Evolutionary conservation across 2,329 filamentous ascomycete species (phyloP).

Genomic region (Alternaria arbusti): DNA sequence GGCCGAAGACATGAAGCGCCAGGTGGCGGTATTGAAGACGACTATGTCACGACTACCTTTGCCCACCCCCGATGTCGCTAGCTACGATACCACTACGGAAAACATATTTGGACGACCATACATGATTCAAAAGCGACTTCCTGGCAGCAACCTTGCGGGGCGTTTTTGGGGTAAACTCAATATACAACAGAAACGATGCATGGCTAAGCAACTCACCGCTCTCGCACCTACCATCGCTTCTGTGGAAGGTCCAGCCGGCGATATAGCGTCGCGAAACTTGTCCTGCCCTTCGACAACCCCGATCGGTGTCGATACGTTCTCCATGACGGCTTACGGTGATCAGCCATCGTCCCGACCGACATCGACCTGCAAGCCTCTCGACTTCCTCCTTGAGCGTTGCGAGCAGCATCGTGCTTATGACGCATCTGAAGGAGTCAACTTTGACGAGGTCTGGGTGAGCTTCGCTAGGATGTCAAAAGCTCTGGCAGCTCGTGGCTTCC

Average conservation of each 20-base stretch:
- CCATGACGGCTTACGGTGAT: too few species aligned
- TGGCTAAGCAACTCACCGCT: neutral
- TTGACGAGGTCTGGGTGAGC: slow-evolving; percentile 7
- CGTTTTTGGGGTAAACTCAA: fast-evolving
- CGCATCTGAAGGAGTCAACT: too few species aligned
- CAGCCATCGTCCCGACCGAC: too few species aligned
- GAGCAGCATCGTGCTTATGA: too few species aligned
- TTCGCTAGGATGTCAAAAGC: slow-evolving; percentile 9
- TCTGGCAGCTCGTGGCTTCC: slow-evolving; percentile 16
- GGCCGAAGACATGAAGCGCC: neutral
- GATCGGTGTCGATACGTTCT: too few species aligned
- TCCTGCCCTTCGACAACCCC: too few species aligned
- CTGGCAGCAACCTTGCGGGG: neutral
- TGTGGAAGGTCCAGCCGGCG: neutral
- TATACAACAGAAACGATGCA: neutral
- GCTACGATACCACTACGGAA: neutral
- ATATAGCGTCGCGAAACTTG: neutral
- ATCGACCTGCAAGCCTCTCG: too few species aligned
- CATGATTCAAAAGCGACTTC: neutral
- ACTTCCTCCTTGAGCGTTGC: too few species aligned
- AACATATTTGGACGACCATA: neutral
- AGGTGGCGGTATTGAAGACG: slow-evolving; percentile 6
- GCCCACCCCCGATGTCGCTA: slow-evolving; percentile 6
- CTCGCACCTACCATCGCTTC: neutral
- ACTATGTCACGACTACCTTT: neutral